phyloP scores from a whole-genome alignment of 805 yeast species.

The Lipomyces anomalus region DNA sequence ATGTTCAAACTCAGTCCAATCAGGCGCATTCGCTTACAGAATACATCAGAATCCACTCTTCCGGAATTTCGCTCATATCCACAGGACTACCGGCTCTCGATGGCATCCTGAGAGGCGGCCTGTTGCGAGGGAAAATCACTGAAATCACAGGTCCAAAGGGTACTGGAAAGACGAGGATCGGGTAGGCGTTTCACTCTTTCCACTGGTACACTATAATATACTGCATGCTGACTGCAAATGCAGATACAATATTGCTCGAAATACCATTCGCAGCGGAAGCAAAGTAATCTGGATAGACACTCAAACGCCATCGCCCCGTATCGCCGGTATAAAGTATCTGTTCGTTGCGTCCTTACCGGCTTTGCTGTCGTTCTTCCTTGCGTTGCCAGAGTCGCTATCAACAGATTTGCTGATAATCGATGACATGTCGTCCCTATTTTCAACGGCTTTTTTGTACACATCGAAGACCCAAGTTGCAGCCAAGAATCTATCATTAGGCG shows the following conservation, averaged over 20 bases:
- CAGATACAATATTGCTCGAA: too few relatives aligned
- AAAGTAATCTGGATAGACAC: constrained; percentile 20
- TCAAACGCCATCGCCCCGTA: not conserved
- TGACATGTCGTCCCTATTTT: constrained; percentile 10
- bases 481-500: not conserved
- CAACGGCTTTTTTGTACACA: constrained; percentile 6
- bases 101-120: constrained; percentile 15
- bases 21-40: not conserved
- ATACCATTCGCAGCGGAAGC: not conserved
- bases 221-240: not conserved
- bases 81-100: constrained; percentile 13
- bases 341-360: constrained; percentile 7
- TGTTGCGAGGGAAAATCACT: constrained; percentile 14
- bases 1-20: not conserved
- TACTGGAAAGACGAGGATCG: constrained; percentile 20
- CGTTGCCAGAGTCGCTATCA: constrained; percentile 9
- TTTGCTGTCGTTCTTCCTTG: constrained; percentile 8
- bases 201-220: not conserved
- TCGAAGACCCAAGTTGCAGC: not conserved
- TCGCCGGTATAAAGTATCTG: not conserved
- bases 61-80: constrained; percentile 7
- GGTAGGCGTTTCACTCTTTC: constrained; percentile 3
- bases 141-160: constrained; percentile 23
- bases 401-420: constrained; percentile 11
- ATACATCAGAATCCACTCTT: not conserved